Percentiles rank a stretch among this genome's conserved stretches.
Conservation (phyloP, 352 stramenopile genomes). For the Peronospora farinosa region DNA sequence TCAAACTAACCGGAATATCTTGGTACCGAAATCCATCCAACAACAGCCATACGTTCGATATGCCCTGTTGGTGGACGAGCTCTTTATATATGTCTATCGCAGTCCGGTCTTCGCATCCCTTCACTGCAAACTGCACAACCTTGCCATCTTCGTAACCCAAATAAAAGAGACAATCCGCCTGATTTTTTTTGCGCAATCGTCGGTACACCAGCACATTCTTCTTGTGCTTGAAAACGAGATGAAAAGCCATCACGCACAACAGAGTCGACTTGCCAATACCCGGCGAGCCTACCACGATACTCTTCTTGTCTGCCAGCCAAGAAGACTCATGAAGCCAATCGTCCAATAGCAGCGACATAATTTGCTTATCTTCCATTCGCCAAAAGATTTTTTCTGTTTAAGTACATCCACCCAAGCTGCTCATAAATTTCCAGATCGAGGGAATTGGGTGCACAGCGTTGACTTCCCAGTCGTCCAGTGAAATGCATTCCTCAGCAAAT, state of each 20-base stretch:
- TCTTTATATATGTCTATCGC: no score
- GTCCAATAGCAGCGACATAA: not conserved
- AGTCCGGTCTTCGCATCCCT: no score
- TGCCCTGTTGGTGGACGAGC: not conserved
- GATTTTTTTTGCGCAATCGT: no score
- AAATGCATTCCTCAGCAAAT: conserved; percentile 3
- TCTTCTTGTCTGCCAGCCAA: not conserved
- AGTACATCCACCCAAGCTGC: not conserved
- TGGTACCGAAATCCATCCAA: conserved; percentile 5
- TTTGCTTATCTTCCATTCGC: not conserved
- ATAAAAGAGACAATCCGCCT: no score
- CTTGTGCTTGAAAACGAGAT: conserved; percentile 13
- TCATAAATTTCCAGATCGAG: no score
- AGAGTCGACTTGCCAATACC: not conserved
- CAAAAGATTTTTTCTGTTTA: not conserved
- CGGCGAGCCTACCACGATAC: not conserved
- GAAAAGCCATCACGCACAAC: no score
- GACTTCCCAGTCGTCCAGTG: conserved; percentile 4
- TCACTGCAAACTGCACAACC: no score
- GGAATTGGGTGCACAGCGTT: not conserved
- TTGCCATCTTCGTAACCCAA: no score
- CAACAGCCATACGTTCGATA: conserved; percentile 7
- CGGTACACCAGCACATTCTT: conserved; percentile 33
- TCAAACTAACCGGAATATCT: conserved; percentile 1
- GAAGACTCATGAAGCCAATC: not conserved